phyloP scores from a whole-genome alignment of 2,329 filamentous ascomycete species.

The Mollisiaceae sp. region DNA sequence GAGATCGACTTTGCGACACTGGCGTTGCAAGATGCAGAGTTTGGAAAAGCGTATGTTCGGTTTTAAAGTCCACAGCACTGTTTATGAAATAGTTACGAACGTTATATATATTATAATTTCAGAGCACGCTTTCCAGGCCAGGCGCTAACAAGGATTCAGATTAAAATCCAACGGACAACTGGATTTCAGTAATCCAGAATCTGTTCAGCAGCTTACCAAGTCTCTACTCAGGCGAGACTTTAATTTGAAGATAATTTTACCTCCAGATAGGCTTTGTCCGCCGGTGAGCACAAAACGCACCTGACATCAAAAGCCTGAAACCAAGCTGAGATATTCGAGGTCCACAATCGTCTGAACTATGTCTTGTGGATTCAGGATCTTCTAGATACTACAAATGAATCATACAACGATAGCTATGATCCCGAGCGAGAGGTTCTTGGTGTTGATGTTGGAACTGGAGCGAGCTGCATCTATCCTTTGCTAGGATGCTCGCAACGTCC shows the following conservation, averaged over 20 bases:
- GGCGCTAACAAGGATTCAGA: constrained; percentile 42
- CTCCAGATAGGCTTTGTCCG: constrained; percentile 81
- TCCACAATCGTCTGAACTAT: constrained; percentile 80
- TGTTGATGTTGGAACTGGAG: constrained; percentile 87
- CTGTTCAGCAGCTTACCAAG: constrained; percentile 82
- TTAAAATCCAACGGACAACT: constrained; percentile 63
- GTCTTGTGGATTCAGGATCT: constrained; percentile 86
- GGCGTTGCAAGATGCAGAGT: constrained; percentile 62
- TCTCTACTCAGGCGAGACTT: constrained; percentile 80
- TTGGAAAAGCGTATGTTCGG: constrained; percentile 58
- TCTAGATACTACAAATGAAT: constrained; percentile 65
- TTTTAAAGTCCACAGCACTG: not conserved
- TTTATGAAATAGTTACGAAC: not conserved
- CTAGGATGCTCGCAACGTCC: constrained; percentile 73
- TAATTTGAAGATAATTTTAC: constrained; percentile 70
- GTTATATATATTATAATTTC: not conserved
- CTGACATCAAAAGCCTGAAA: not conserved
- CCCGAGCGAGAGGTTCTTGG: constrained; percentile 64
- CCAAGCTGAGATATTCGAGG: constrained; percentile 43
- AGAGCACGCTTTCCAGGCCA: not conserved
- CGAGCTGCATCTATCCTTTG: constrained; percentile 89
- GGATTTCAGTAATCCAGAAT: constrained; percentile 79
- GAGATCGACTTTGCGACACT: constrained; percentile 67
- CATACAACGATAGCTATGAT: constrained; percentile 55
- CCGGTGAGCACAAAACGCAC: constrained; percentile 57